These are phyloP conservation scores for Globisporangium nagaii DNA, from an alignment of 352 stramenopile genomes.

Conservation along the genomic window DNA sequence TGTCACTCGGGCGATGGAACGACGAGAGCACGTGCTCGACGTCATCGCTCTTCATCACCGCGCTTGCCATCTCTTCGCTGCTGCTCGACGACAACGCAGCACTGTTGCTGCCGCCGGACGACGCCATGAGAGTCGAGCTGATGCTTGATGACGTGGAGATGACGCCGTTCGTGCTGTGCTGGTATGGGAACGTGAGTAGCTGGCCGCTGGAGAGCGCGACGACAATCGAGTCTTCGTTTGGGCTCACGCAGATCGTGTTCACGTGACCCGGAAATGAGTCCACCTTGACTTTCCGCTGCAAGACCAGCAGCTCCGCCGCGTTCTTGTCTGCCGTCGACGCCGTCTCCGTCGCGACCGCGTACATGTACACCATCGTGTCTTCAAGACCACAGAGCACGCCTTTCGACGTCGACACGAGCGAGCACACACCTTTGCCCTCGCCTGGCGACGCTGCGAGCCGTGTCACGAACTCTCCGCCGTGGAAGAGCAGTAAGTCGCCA, in stretches of 20 bases:
- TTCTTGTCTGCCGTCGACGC: conserved; percentile 22
- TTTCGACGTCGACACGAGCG: conserved; percentile 63
- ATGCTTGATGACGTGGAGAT: conserved; percentile 11
- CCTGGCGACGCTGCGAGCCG: conserved; percentile 51
- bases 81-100: conserved; percentile 7
- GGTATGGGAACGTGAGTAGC: conserved; percentile 71
- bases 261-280: conserved; percentile 40
- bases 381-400: conserved; percentile 75
- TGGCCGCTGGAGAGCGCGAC: conserved; percentile 58
- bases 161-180: conserved; percentile 26
- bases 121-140: conserved; percentile 11
- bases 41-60: conserved; percentile 46
- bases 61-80: conserved; percentile 13
- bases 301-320: conserved; percentile 32
- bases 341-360: conserved; percentile 37
- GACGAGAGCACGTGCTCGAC: conserved; percentile 63
- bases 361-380: conserved; percentile 66
- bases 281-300: conserved; percentile 59
- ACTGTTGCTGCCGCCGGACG: conserved; percentile 1
- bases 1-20: conserved; percentile 69
- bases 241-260: conserved; percentile 57
- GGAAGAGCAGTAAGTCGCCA: conserved; percentile 87
- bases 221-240: conserved; percentile 71
- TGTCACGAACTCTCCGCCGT: conserved; percentile 62
- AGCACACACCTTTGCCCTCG: conserved; percentile 37